These are phyloP conservation scores for Myriosclerotinia duriaeana DNA, from an alignment of 2,329 filamentous ascomycete species.

Conservation along the genomic window DNA sequence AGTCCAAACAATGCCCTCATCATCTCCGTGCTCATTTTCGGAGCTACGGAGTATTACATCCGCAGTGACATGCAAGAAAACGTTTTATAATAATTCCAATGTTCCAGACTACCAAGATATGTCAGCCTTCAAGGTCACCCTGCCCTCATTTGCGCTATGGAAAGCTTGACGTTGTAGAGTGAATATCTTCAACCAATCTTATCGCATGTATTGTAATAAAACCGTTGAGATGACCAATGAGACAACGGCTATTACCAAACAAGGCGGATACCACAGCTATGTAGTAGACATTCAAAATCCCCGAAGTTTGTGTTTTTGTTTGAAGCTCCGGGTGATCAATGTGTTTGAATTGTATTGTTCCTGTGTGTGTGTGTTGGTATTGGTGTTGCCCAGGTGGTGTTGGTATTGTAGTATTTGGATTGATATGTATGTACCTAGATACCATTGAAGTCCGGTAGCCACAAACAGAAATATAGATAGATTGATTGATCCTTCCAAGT, in stretches of 20 bases:
- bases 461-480: too few species aligned
- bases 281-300: neutral
- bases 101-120: conserved; percentile 5
- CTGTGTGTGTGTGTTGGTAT: too few species aligned
- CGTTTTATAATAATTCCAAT: neutral
- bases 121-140: neutral
- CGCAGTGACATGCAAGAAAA: neutral
- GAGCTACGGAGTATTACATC: conserved; percentile 1
- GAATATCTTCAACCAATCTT: neutral
- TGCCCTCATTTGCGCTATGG: neutral
- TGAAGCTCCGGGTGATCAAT: conserved; percentile 9
- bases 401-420: too few species aligned
- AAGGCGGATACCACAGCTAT: neutral
- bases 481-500: too few species aligned
- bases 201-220: conserved; percentile 1
- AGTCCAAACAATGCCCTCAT: neutral
- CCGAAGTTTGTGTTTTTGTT: neutral
- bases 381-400: too few species aligned
- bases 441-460: too few species aligned
- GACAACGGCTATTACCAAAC: conserved; percentile 7
- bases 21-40: neutral
- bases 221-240: neutral
- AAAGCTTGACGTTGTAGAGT: neutral
- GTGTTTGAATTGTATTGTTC: neutral
- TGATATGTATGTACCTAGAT: too few species aligned